These are phyloP conservation scores for Fraxinus platypoda DNA, from an alignment of 305 asterid genomes.

Conservation along the genomic window DNA sequence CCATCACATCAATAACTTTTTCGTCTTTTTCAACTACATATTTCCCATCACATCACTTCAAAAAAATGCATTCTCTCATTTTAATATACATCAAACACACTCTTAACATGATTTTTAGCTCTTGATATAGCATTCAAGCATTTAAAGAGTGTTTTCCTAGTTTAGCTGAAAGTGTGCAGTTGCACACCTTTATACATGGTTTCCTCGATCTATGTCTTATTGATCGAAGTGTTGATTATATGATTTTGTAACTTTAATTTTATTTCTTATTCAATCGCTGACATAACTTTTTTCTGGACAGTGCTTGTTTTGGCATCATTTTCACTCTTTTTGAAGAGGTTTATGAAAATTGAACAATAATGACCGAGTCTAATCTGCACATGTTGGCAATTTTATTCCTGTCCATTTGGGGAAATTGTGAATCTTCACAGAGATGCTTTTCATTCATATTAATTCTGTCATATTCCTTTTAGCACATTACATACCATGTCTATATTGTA, in stretches of 20 bases:
- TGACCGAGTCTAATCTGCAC: neutral
- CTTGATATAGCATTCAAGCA: neutral
- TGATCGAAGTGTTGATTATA: neutral
- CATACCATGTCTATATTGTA: neutral
- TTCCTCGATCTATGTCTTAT: neutral
- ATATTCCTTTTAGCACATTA: neutral
- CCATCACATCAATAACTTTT: too few relatives aligned
- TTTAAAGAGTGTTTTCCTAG: neutral
- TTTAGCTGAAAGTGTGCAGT: neutral
- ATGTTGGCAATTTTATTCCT: neutral
- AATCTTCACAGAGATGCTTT: neutral
- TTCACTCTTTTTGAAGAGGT: neutral
- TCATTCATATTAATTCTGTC: neutral
- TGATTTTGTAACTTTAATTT: neutral
- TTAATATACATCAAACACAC: too few relatives aligned
- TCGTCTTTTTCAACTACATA: too few relatives aligned
- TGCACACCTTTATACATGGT: neutral
- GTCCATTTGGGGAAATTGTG: neutral
- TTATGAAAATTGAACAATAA: neutral
- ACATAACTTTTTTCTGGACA: neutral
- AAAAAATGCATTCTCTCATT: too few relatives aligned
- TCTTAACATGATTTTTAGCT: neutral
- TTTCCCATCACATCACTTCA: too few relatives aligned
- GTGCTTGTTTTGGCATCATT: neutral
- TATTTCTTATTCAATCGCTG: neutral